Conservation (phyloP, 1,284 basidiomycete genomes). For the Leccinum fallax region DNA sequence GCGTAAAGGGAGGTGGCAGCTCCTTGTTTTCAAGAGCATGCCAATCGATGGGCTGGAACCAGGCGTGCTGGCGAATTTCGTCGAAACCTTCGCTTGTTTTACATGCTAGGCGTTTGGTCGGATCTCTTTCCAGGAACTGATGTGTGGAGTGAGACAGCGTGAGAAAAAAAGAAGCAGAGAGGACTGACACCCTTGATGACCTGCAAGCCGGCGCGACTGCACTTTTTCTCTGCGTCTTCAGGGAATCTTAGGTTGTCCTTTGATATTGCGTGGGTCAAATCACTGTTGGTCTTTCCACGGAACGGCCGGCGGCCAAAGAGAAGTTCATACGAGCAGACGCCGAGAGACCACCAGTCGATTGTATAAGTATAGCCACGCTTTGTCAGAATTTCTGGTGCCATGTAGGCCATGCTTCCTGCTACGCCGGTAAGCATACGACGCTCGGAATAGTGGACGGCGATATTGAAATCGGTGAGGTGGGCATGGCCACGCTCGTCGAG, state of each 20-base stretch:
- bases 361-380: conserved; percentile 87
- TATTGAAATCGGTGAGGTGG: conserved; percentile 98
- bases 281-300: conserved; percentile 88
- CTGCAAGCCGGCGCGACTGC: conserved; percentile 64
- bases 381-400: conserved; percentile 93
- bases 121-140: conserved; percentile 86
- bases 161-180: conserved; percentile 12
- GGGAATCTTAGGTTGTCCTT: conserved; percentile 77
- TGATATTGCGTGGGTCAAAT: conserved; percentile 86
- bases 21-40: conserved; percentile 80
- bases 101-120: conserved; percentile 80
- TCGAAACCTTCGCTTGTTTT: conserved; percentile 78
- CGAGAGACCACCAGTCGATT: conserved; percentile 97
- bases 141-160: conserved; percentile 7
- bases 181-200: conserved; percentile 66
- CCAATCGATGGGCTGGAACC: conserved; percentile 92
- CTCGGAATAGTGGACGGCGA: conserved; percentile 95
- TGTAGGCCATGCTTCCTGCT: conserved; percentile 99
- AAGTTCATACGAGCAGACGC: conserved; percentile 90
- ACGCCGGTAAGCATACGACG: conserved; percentile 86
- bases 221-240: conserved; percentile 74
- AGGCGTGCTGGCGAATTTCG: conserved; percentile 80
- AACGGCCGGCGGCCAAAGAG: conserved; percentile 92
- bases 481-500: conserved; percentile 95
- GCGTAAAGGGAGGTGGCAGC: conserved; percentile 84